Conservation (phyloP, 192 early-diverging fungal genomes). For the Diversispora eburnea region DNA sequence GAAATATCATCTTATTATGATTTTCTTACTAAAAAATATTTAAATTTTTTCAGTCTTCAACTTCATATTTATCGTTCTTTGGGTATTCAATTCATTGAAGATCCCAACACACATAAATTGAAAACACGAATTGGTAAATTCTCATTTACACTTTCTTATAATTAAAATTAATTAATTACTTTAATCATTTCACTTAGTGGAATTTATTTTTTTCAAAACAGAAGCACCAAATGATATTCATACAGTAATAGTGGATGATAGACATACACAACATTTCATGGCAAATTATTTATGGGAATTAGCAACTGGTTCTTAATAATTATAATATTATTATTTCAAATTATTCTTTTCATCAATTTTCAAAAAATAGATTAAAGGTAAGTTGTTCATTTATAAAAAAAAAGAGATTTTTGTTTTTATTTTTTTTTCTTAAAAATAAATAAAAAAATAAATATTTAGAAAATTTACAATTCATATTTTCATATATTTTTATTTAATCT, state of each 20-base stretch:
- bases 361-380: too few relatives aligned
- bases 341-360: too few relatives aligned
- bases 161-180: background rate
- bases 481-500: slow-evolving; percentile 14
- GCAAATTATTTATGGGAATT: too few relatives aligned
- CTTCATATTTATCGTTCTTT: background rate
- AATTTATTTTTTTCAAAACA: background rate
- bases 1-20: background rate
- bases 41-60: background rate
- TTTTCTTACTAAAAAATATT: background rate
- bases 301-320: background rate
- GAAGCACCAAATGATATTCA: slow-evolving; percentile 2
- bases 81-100: slow-evolving; percentile 4
- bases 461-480: too few relatives aligned
- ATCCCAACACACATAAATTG: background rate
- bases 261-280: background rate
- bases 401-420: too few relatives aligned
- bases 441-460: too few relatives aligned
- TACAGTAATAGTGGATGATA: background rate
- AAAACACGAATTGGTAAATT: background rate
- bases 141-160: background rate
- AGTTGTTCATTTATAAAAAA: too few relatives aligned
- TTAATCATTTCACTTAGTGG: background rate
- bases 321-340: too few relatives aligned
- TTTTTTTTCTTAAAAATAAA: too few relatives aligned